Base-by-base conservation (phyloP, 192 early-diverging fungal species). In the Endogone sp. region DNA sequence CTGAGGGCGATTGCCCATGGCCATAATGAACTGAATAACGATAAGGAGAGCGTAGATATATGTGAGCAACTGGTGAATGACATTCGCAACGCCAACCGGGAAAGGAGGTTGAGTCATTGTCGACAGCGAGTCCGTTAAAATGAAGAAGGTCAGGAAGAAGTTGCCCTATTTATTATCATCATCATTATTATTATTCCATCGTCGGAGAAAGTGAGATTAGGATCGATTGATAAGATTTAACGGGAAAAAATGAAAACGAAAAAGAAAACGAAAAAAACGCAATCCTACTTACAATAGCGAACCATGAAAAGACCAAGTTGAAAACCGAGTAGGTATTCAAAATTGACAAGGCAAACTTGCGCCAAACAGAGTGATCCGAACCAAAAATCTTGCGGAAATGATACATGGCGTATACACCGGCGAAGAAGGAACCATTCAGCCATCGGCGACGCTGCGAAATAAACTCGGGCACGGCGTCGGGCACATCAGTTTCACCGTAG, bases 1-100 rank as follows among this genome's bases (percentile, higher is more conserved):
- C 73, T 97, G 93, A 22, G 96, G 96, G 20, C 95, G 86, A 73
- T 98, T 98, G 57, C 96, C 96, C 69, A 98, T 79, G 62, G 95
- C 92, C 25, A 91, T 85, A 29, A 98, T 88, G 79, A 98, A 93
- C 63, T 90, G 89, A 60, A 95, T 80, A 22, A 93, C 78, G 64
- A 86, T 85, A 75, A 94, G 89, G 0, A 97, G 80, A 23, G 76
- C 54, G 56, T 79, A 79, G 30, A 79, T 71, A 60, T 79, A 79
- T 29, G 74, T 84, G 60, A 82, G 75, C 4, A 84, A 70, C 25
- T 78, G 64, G 24, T 74, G 73, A 3, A 79, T 66, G n/a, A 75
- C 74, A 60, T 57, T 64, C n/a, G 78, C 80, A 22, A 75, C 79
- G 55, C 74, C 70, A 29, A 69, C 67, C n/a, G 78, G 58, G 59